These are phyloP conservation scores for Ajuga chamaepitys DNA, from an alignment of 257 asterid species.

Conservation along the genomic window DNA sequence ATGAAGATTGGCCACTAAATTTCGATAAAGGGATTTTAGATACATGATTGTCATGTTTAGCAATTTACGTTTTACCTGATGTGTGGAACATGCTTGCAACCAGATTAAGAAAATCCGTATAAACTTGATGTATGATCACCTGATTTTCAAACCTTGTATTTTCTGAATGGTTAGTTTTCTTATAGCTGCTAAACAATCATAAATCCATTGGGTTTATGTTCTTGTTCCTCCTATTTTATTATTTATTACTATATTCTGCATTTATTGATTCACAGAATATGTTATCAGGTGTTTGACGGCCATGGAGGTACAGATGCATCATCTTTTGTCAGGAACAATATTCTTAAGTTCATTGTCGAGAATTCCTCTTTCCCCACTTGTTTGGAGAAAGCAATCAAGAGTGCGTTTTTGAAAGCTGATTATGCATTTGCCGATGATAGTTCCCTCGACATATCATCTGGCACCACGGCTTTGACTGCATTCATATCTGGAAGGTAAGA, in stretches of 20 bases:
- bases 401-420: constrained; percentile 77
- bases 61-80: neutral
- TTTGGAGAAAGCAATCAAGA: constrained; percentile 68
- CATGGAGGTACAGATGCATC: constrained; percentile 98
- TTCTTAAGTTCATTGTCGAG: constrained; percentile 68
- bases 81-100: neutral
- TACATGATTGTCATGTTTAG: neutral
- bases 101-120: neutral
- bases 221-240: neutral
- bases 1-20: neutral
- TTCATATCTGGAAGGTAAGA: constrained; percentile 67
- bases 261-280: constrained; percentile 4
- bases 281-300: constrained; percentile 86
- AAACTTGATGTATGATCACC: neutral
- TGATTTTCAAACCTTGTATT: neutral
- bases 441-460: constrained; percentile 80
- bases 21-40: neutral
- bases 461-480: constrained; percentile 87
- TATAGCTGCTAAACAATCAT: neutral
- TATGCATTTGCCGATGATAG: constrained; percentile 73
- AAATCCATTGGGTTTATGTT: neutral
- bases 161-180: neutral
- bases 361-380: constrained; percentile 62
- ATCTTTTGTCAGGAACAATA: constrained; percentile 51
- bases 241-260: neutral